Evolutionary conservation across 169 alveolate species (phyloP), one percentile per base, ranked within the genome.

Genomic region (Eimeria falciformis): DNA sequence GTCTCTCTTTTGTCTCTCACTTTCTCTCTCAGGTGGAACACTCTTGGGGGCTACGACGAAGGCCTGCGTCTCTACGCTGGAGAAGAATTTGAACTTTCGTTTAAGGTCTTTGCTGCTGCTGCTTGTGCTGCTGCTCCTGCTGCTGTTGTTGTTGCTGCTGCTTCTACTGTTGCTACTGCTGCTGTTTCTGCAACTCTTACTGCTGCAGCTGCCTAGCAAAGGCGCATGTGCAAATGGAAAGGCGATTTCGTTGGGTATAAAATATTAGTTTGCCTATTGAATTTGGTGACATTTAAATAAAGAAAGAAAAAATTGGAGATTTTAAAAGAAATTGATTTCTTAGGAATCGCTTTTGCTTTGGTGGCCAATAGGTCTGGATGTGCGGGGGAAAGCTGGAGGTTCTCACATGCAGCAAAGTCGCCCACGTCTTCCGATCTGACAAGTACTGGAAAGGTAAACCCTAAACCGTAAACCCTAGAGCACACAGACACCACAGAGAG

Each of bases 31-130:
- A 82, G 92, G 92, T 85, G 92, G 92, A 7, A 47, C 68, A 56
- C 73, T 37, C 75, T 94, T 23, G 96, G 94, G n/a, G 96, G 96
- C 37, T 94, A 94, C 66, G 96, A 94, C 84, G 85, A 56, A 55
- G 85, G 88, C 47, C 65, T 94, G 75, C 92, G 46, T 27, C 87
- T 91, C 58, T 94, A 94, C 94, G 96, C 94, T 4, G 96, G 95
- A 5, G 96, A 94, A 77, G 94, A 94, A 65, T 89, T 94, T 45
- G 96, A 94, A 90, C 58, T 94, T 23, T 85, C 94, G 65, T 79
- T 94, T 37, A 94, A 94, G 82, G 75, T 50, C 7, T 50, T 23
- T 9, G 33, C 75, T 12, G 12, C 75, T n/a, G 75, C 21, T 62
- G 25, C 25, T 62, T 11, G 9, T 62, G 75, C 75, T 62, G 75